Evolutionary conservation across 2,329 filamentous ascomycete genomes (phyloP), one percentile per base, ranked within the genome.

Genomic region (Diaporthe caulivora): DNA sequence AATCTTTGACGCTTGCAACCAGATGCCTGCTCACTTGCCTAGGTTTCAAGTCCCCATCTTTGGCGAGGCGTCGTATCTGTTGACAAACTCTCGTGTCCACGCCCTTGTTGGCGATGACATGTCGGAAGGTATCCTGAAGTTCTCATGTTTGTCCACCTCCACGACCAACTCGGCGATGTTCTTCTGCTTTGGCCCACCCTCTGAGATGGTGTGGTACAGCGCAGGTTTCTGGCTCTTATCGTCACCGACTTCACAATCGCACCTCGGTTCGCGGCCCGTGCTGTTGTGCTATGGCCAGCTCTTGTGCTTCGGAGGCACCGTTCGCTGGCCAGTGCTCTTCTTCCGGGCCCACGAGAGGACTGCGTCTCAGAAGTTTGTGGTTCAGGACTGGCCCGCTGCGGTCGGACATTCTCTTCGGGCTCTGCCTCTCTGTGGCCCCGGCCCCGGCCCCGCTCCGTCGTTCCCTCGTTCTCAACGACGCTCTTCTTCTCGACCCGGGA

Each of bases 21-120:
- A 73, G 11, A 18, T 54, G 11, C 2, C 5, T n/a, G 26, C 24
- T 34, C 26, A 68, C n/a, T 10, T 49, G 44, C 1, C 24, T 31
- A 9, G 42, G 47, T 21, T 64, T 73, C 29, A 73, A 37, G 3
- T 58, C 7, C 8, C 47, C 40, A 17, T 34, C 26, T 8, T 55
- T 31, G 2, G 51, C 24, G 53, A 55, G 17, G 57, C 71, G 42
- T 49, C 21, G 10, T 65, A 73, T 73, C n/a, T 70, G 42, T 40
- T 51, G 18, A 31, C 29, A 4, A 42, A 73, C 60, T 4, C 8
- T 62, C 26, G 2, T 29, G 42, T 73, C 71, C 10, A 60, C 40
- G 7, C 47, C 44, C 21, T 54, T 26, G 55, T 34, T 69, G 2
- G 67, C 54, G n/a, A 73, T 70, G 31, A 73, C 37, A 3, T 62